Evolutionary conservation across 2,329 filamentous ascomycete species (phyloP), one percentile per base, ranked within the genome.

Genomic region (Talaromyces sp.): DNA sequence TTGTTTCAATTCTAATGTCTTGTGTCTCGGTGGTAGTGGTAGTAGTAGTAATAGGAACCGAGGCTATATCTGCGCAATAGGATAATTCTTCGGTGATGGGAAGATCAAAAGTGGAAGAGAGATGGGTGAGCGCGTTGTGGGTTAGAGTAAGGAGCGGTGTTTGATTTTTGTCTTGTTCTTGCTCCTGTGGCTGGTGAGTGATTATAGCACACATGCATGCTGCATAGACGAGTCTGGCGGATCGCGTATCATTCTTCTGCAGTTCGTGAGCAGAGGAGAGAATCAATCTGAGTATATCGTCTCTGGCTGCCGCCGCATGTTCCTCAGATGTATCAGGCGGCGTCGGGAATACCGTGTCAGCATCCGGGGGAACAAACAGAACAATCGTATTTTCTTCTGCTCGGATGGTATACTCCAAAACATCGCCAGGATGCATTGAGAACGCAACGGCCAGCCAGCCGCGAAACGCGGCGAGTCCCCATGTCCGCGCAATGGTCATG

Each of bases 371-470:
- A 23, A 68, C 66, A 61, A 80, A 78, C 1, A 76, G 61, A 8
- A 84, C 65, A 0, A 69, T 75, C 0, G 74, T 70, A n/a, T 72
- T 70, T 59, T 83, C 78, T 30, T 81, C 77, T 3, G 78, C 76
- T 7, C 76, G 70, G 6, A 81, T 81, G 0, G 78, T 77, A 67
- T 87, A 87, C 63, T 87, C 82, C 14, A 86, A 73, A 73, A 83
- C 81, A 67, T 86, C 81, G 4, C 79, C 82, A 0, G 85, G 84
- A 68, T 87, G 83, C 31, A 83, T 66, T 2, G 81, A 83, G 54
- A 81, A 75, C 60, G 80, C 82, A 3, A 77, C 76, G 5, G 82
- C 83, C 14, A 80, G 69, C 28, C 79, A 77, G 33, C 81, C 79
- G 27, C 78, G 76, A 18, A 80, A 68, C 18, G 82, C 80, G 10